A percentile compares a stretch with the other conserved stretches of the same genome.
These are phyloP conservation scores for Exophiala sp. DNA, from an alignment of 2,329 filamentous ascomycete species.

Conservation along the genomic window DNA sequence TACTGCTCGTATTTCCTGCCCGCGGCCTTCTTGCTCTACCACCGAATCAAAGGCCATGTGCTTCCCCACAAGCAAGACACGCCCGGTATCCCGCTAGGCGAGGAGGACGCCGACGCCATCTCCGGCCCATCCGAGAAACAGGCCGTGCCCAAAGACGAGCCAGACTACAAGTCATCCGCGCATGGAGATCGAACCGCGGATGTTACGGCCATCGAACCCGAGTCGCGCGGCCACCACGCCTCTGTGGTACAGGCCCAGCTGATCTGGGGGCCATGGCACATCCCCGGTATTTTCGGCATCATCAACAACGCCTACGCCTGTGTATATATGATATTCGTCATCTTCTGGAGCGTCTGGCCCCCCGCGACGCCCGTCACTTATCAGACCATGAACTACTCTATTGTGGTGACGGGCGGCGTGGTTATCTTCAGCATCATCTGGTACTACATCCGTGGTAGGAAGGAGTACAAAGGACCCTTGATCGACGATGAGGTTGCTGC, in stretches of 20 bases:
- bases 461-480: slow-evolving; percentile 45
- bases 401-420: slow-evolving; percentile 42
- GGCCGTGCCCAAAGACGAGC: slow-evolving; percentile 10
- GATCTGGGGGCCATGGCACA: slow-evolving; percentile 52
- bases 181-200: neutral
- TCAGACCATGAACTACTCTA: slow-evolving; percentile 45
- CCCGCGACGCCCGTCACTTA: slow-evolving; percentile 33
- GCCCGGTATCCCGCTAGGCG: slow-evolving; percentile 12
- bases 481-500: slow-evolving; percentile 31
- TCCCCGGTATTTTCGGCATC: slow-evolving; percentile 48
- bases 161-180: slow-evolving; percentile 2
- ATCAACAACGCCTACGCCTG: slow-evolving; percentile 52
- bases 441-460: slow-evolving; percentile 41
- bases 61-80: slow-evolving; percentile 32
- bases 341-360: slow-evolving; percentile 54
- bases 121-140: slow-evolving; percentile 2
- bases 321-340: slow-evolving; percentile 49
- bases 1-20: slow-evolving; percentile 36
- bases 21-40: slow-evolving; percentile 33
- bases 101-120: neutral
- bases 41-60: slow-evolving; percentile 35
- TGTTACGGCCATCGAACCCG: neutral
- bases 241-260: slow-evolving; percentile 33
- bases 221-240: neutral
- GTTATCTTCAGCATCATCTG: slow-evolving; percentile 45